Conservation (phyloP, 768 basidiomycete genomes). For the Suillus ampliporus region DNA sequence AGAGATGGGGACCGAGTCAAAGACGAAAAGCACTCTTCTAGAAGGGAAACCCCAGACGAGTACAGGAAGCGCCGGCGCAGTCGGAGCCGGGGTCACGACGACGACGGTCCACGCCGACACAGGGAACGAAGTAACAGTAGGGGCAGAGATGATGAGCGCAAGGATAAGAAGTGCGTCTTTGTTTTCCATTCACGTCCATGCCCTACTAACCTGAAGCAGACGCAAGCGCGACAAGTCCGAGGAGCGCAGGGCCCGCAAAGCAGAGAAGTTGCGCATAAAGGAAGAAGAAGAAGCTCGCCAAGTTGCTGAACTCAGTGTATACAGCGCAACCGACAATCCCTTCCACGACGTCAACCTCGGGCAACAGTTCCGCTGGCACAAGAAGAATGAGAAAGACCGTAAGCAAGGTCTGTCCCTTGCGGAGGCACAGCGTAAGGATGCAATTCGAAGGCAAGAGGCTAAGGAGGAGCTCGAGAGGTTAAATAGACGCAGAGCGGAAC, state of each 20-base stretch:
- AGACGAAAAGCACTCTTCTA: conserved; percentile 38
- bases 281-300: conserved; percentile 92
- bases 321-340: conserved; percentile 96
- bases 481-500: conserved; percentile 87
- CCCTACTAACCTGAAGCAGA: conserved; percentile 44
- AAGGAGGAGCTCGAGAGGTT: conserved; percentile 94
- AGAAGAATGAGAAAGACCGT: conserved; percentile 95
- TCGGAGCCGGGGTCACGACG: conserved; percentile 36
- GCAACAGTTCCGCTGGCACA: conserved; percentile 98
- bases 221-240: conserved; percentile 88
- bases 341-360: conserved; percentile 97
- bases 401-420: conserved; percentile 82
- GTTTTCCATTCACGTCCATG: not conserved
- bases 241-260: conserved; percentile 83
- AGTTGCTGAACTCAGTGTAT: conserved; percentile 93
- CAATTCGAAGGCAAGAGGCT: conserved; percentile 82
- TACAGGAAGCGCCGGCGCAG: conserved; percentile 36
- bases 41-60: conserved; percentile 38
- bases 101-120: conserved; percentile 36
- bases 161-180: conserved; percentile 53
- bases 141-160: conserved; percentile 38
- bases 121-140: conserved; percentile 27
- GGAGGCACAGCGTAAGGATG: conserved; percentile 83
- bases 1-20: conserved; percentile 13
- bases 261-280: conserved; percentile 81